These are phyloP conservation scores for Madurella fahalii DNA, from an alignment of 2,329 filamentous ascomycete genomes.

Conservation along the genomic window DNA sequence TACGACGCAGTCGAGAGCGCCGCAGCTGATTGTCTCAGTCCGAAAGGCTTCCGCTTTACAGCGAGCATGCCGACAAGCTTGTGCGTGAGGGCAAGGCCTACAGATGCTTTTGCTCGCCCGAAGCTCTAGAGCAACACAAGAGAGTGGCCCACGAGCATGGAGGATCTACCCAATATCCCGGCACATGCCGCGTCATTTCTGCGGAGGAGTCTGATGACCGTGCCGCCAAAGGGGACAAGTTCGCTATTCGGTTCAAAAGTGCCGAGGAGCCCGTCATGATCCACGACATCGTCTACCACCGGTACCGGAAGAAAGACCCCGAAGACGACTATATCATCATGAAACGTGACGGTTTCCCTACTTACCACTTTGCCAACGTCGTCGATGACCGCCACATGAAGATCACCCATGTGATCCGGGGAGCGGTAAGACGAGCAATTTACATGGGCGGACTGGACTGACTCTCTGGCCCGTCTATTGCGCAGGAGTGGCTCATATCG, in stretches of 20 bases:
- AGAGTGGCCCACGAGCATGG: slow-evolving; percentile 54
- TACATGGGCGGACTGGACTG: neutral
- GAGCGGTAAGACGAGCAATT: slow-evolving; percentile 58
- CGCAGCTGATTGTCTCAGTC: slow-evolving; percentile 52
- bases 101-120: slow-evolving; percentile 82
- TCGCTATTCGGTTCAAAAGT: slow-evolving; percentile 73
- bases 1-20: neutral
- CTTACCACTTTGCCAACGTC: slow-evolving; percentile 96
- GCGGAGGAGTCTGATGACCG: slow-evolving; percentile 65
- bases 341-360: slow-evolving; percentile 88
- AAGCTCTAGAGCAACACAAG: slow-evolving; percentile 65
- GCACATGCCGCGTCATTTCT: slow-evolving; percentile 67
- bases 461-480: slow-evolving; percentile 3
- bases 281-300: slow-evolving; percentile 75
- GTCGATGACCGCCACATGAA: slow-evolving; percentile 94
- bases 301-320: slow-evolving; percentile 50
- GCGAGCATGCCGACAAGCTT: slow-evolving; percentile 63
- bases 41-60: slow-evolving; percentile 70
- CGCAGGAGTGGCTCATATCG: slow-evolving; percentile 88
- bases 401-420: slow-evolving; percentile 92
- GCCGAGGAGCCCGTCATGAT: slow-evolving; percentile 61
- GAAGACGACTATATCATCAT: slow-evolving; percentile 84
- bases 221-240: slow-evolving; percentile 62
- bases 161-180: slow-evolving; percentile 45
- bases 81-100: slow-evolving; percentile 73